These are phyloP conservation scores for Entelexis paramagnoliae DNA, from an alignment of 1,139 yeast genomes.

Conservation along the genomic window DNA sequence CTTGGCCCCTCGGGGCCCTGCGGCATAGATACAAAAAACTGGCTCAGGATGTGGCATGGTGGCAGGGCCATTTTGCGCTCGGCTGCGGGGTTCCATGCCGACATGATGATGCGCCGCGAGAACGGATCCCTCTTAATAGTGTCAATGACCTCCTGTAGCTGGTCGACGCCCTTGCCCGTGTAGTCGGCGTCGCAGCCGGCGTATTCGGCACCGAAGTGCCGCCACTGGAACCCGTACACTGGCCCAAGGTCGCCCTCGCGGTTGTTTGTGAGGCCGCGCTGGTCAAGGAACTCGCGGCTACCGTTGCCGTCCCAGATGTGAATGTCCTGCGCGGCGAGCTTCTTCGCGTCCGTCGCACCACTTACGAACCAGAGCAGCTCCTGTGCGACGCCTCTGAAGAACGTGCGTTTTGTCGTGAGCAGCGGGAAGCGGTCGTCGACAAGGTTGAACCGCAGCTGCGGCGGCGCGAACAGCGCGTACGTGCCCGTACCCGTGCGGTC, in stretches of 20 bases:
- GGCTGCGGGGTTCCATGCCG: constrained; percentile 99
- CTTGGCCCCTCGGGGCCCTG: constrained; percentile 43
- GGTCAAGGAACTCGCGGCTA: constrained; percentile 81
- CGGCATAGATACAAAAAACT: constrained; percentile 63
- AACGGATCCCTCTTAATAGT: constrained; percentile 80
- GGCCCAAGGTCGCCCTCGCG: constrained; percentile 96
- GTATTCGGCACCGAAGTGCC: constrained; percentile 95
- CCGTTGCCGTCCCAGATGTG: constrained; percentile 99
- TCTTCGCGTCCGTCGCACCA: constrained; percentile 82
- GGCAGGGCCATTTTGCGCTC: constrained; percentile 91
- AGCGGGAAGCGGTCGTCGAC: constrained; percentile 69
- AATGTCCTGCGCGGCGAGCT: constrained; percentile 69
- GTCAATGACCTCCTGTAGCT: constrained; percentile 65
- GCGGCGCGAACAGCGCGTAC: constrained; percentile 81
- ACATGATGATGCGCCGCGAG: constrained; percentile 84
- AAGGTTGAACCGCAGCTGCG: constrained; percentile 77
- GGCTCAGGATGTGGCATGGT: constrained; percentile 95
- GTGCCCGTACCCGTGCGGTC: constrained; percentile 99
- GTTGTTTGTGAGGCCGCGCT: constrained; percentile 65
- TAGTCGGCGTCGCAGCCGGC: constrained; percentile 78
- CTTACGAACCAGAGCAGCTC: constrained; percentile 88
- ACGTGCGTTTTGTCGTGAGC: constrained; percentile 85
- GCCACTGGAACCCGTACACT: constrained; percentile 98
- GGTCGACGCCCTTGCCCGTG: constrained; percentile 81
- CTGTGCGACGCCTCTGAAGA: constrained; percentile 76